Evolutionary conservation across 257 asterid species (phyloP).

Genomic region (Primulina tabacum): DNA sequence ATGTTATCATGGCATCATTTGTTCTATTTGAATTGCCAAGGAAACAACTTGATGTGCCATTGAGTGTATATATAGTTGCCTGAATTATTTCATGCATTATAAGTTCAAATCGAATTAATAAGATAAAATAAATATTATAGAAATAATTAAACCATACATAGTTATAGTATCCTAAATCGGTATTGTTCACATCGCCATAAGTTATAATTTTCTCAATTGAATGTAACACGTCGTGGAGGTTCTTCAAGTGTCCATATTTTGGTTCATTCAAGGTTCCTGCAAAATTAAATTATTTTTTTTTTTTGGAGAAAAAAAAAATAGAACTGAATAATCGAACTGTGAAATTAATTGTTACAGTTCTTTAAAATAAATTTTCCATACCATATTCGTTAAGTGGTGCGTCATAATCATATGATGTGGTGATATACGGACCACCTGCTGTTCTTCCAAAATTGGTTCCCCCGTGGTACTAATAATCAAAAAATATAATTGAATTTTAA

Average conservation of each 20-base stretch:
- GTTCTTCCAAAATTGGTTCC: slow-evolving; percentile 57
- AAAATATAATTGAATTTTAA: neutral
- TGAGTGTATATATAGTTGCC: slow-evolving; percentile 40
- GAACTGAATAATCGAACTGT: no score
- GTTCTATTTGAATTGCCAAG: slow-evolving; percentile 46
- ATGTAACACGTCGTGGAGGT: slow-evolving; percentile 58
- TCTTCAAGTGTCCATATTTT: slow-evolving; percentile 73
- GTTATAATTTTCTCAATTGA: slow-evolving; percentile 60
- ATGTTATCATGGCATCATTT: slow-evolving; percentile 35
- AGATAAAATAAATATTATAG: neutral
- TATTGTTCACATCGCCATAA: slow-evolving; percentile 40
- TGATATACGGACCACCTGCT: slow-evolving; percentile 57
- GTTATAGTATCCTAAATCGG: slow-evolving; percentile 42
- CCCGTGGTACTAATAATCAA: slow-evolving; percentile 43
- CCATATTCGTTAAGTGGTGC: slow-evolving; percentile 41
- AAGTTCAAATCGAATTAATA: no score
- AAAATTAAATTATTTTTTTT: no score
- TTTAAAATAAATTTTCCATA: no score
- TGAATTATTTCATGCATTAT: slow-evolving; percentile 13
- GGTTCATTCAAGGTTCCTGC: slow-evolving; percentile 56
- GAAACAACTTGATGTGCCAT: slow-evolving; percentile 56
- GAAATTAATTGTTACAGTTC: no score
- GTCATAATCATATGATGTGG: slow-evolving; percentile 46
- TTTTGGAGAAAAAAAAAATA: no score
- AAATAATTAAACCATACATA: slow-evolving; percentile 21